Evolutionary conservation across 345 rosid genomes (phyloP).

Genomic region (Salix dunnii): DNA sequence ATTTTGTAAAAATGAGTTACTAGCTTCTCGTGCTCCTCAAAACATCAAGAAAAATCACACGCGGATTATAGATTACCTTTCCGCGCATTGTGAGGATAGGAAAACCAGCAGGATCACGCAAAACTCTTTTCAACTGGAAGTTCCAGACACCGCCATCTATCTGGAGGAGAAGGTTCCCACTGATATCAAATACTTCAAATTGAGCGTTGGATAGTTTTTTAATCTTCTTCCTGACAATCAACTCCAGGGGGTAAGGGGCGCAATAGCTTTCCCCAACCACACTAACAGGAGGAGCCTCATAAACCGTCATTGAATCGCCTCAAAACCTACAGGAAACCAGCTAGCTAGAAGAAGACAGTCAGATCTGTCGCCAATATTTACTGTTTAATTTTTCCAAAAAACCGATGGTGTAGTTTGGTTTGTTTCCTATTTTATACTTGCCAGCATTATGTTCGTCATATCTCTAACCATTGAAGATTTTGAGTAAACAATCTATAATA

Average conservation of each 20-base stretch:
- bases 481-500: neutral
- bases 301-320: slow-evolving; percentile 13
- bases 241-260: slow-evolving; percentile 48
- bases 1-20: neutral
- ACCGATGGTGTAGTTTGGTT: neutral
- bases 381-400: neutral
- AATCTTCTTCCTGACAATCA: slow-evolving; percentile 44
- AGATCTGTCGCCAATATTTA: neutral
- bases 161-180: slow-evolving; percentile 49
- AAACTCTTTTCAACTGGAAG: slow-evolving; percentile 40
- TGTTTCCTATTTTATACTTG: neutral
- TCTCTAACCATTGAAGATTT: neutral
- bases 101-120: slow-evolving; percentile 52
- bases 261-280: slow-evolving; percentile 53
- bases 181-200: slow-evolving; percentile 43
- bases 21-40: neutral
- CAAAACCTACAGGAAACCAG: neutral
- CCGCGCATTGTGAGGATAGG: slow-evolving; percentile 50
- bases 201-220: slow-evolving; percentile 37
- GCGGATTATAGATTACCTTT: slow-evolving; percentile 31
- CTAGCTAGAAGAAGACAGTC: neutral
- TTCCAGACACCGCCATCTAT: slow-evolving; percentile 48
- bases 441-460: neutral
- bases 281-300: slow-evolving; percentile 29
- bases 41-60: no score